Percentiles rank a stretch among this genome's conserved stretches.
Evolutionary conservation across 2,329 filamentous ascomycete genomes (phyloP).

Genomic region (Thielaviopsis populi): DNA sequence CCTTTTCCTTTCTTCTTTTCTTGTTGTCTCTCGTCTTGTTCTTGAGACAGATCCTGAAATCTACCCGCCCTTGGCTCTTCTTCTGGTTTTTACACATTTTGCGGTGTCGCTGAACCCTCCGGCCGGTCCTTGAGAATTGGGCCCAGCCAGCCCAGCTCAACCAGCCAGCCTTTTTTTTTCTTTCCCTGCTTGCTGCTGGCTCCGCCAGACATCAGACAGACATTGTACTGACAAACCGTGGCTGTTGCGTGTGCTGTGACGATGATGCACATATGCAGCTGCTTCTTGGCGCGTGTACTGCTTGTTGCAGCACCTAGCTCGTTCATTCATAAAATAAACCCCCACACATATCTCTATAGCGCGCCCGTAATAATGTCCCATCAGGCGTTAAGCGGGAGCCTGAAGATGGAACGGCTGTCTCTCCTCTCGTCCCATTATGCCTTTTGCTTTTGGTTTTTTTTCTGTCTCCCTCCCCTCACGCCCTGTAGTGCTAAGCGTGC

Average conservation of each 20-base stretch:
- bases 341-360: neutral
- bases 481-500: neutral
- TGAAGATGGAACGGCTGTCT: neutral
- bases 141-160: too few relatives aligned
- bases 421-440: neutral
- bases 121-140: neutral
- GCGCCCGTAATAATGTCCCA: neutral
- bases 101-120: neutral
- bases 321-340: too few relatives aligned
- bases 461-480: too few relatives aligned
- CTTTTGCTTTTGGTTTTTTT: neutral
- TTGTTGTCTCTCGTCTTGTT: neutral
- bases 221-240: too few relatives aligned
- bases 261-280: too few relatives aligned
- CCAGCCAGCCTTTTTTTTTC: neutral
- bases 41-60: neutral
- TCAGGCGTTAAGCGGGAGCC: neutral
- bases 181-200: too few relatives aligned
- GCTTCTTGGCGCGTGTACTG: too few relatives aligned
- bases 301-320: too few relatives aligned
- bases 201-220: too few relatives aligned
- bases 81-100: neutral
- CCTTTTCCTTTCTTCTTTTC: neutral
- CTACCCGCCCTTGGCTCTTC: neutral
- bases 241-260: too few relatives aligned